phyloP scores from a whole-genome alignment of 352 stramenopile genomes.

The Peronospora farinosa region DNA sequence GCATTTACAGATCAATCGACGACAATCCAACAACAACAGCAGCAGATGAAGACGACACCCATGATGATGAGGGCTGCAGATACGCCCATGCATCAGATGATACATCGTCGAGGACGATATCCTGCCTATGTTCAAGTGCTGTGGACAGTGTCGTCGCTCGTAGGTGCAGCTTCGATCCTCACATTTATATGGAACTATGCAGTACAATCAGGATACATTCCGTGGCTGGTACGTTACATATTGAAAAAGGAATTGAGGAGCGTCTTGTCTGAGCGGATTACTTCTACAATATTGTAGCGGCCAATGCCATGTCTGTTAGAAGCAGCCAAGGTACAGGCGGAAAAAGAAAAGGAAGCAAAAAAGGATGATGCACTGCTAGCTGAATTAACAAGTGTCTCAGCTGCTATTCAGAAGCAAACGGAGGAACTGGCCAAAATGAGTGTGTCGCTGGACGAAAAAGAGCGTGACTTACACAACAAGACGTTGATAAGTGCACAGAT shows the following conservation, averaged over 20 bases:
- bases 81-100: constrained; percentile 42
- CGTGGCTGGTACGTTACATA: constrained; percentile 44
- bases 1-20: not conserved
- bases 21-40: constrained; percentile 8
- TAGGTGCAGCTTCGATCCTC: constrained; percentile 62
- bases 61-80: constrained; percentile 51
- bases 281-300: constrained; percentile 19
- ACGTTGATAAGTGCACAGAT: constrained; percentile 40
- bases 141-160: constrained; percentile 64
- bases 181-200: constrained; percentile 72
- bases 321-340: constrained; percentile 38
- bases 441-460: constrained; percentile 47
- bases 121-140: constrained; percentile 57
- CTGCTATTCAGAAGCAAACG: constrained; percentile 61
- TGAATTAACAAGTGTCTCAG: constrained; percentile 42
- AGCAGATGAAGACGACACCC: constrained; percentile 12
- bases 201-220: constrained; percentile 60
- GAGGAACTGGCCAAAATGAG: constrained; percentile 51
- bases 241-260: not conserved
- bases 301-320: constrained; percentile 37
- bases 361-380: constrained; percentile 47
- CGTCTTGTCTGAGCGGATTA: not conserved
- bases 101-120: constrained; percentile 33
- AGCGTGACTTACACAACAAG: constrained; percentile 46
- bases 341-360: constrained; percentile 43